phyloP scores from a whole-genome alignment of 345 rosid genomes.

The Clausena lansium region DNA sequence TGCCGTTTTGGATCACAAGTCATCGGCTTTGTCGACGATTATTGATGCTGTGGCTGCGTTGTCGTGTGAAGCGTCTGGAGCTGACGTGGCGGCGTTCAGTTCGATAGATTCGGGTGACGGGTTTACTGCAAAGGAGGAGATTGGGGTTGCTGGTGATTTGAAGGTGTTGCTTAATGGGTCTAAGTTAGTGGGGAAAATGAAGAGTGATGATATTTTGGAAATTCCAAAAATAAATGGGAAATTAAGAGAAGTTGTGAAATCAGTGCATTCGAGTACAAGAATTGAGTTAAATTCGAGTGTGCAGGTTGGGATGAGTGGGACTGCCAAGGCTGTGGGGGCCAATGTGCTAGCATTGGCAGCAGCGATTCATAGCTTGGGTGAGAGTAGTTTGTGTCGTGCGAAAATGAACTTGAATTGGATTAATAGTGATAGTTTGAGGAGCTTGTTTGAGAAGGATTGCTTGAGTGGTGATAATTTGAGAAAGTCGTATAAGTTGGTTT shows the following conservation, averaged over 20 bases:
- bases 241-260: conserved; percentile 56
- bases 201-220: conserved; percentile 38
- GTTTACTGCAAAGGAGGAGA: conserved; percentile 55
- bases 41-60: conserved; percentile 64
- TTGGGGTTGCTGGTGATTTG: conserved; percentile 67
- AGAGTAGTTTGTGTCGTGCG: conserved; percentile 47
- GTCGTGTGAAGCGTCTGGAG: conserved; percentile 69
- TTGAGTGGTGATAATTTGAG: conserved; percentile 24
- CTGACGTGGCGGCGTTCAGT: conserved; percentile 46
- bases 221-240: conserved; percentile 57
- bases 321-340: conserved; percentile 27
- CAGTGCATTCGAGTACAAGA: conserved; percentile 50
- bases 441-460: conserved; percentile 29
- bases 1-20: conserved; percentile 54
- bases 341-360: conserved; percentile 38
- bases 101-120: conserved; percentile 70
- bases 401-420: conserved; percentile 41
- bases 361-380: conserved; percentile 46
- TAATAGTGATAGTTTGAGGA: conserved; percentile 28
- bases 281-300: conserved; percentile 49
- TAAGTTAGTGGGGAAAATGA: conserved; percentile 45
- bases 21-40: conserved; percentile 45
- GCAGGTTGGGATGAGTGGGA: conserved; percentile 32
- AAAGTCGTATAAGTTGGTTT: conserved; percentile 30
- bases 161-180: conserved; percentile 74